Conservation (phyloP, 2,329 filamentous ascomycete species). For the Fusarium pininemorale region DNA sequence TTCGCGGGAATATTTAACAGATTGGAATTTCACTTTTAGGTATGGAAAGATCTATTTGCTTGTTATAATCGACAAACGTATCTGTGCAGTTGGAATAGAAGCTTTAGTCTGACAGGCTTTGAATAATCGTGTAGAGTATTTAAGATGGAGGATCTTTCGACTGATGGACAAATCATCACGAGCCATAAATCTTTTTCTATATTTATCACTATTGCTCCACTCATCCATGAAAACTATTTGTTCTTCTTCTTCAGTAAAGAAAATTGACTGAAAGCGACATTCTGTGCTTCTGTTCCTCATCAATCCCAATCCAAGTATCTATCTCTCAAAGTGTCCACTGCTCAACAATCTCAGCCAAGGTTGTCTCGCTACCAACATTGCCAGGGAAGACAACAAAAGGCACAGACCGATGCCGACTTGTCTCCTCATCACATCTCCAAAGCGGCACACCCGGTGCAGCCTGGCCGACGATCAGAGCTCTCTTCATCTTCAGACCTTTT, state of each 20-base stretch:
- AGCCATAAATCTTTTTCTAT: too few relatives aligned
- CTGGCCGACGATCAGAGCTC: slow-evolving; percentile 63
- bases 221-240: rapidly evolving
- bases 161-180: neutral
- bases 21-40: neutral
- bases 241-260: neutral
- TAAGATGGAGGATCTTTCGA: neutral
- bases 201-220: too few relatives aligned
- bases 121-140: neutral
- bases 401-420: slow-evolving; percentile 58
- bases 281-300: neutral
- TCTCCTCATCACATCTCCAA: slow-evolving; percentile 64
- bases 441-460: slow-evolving; percentile 65
- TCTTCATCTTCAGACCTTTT: slow-evolving; percentile 62
- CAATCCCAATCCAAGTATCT: neutral
- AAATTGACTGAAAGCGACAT: too few relatives aligned
- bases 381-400: slow-evolving; percentile 52
- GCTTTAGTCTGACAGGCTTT: rapidly evolving
- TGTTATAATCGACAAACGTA: neutral
- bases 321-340: neutral
- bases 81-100: neutral
- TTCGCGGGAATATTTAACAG: rapidly evolving
- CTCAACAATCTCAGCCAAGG: neutral
- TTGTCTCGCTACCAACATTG: slow-evolving; percentile 19
- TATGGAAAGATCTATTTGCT: neutral